Percentiles rank a stretch among this genome's conserved stretches.
These are phyloP conservation scores for Hericium coralloides DNA, from an alignment of 768 basidiomycete genomes.

Conservation along the genomic window DNA sequence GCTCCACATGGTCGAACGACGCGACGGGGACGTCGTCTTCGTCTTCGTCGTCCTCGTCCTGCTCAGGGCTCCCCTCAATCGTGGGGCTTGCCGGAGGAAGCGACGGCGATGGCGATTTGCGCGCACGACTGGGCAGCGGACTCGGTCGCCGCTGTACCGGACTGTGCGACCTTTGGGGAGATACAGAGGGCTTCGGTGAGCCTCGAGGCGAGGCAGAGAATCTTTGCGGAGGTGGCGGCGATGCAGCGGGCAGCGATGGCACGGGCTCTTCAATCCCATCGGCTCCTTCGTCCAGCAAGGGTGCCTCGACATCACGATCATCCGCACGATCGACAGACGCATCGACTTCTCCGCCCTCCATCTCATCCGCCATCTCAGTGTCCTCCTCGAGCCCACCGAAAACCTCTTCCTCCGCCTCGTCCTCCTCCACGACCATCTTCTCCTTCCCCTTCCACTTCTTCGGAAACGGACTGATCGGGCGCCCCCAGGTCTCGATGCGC, in stretches of 20 bases:
- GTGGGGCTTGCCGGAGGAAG: neutral
- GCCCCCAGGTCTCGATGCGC: slow-evolving; percentile 53
- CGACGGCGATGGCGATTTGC: too few relatives aligned
- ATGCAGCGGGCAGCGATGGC: too few relatives aligned
- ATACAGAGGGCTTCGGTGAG: too few relatives aligned
- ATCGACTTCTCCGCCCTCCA: neutral
- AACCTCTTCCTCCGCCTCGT: slow-evolving; percentile 17
- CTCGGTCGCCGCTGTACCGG: too few relatives aligned
- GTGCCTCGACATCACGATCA: slow-evolving; percentile 6
- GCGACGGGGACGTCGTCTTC: neutral
- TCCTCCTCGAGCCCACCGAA: too few relatives aligned
- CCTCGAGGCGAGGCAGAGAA: too few relatives aligned
- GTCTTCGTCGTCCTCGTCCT: neutral
- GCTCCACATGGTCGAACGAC: neutral
- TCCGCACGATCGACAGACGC: slow-evolving; percentile 18
- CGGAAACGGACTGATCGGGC: slow-evolving; percentile 64
- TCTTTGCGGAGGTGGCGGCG: too few relatives aligned
- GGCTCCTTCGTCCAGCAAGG: neutral
- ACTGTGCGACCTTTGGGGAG: too few relatives aligned
- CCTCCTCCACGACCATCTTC: slow-evolving; percentile 16
- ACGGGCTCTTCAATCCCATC: too few relatives aligned
- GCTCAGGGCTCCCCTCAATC: neutral
- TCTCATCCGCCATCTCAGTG: neutral
- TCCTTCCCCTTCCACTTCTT: slow-evolving; percentile 11
- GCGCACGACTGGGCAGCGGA: too few relatives aligned